Conservation (phyloP, 805 yeast species). For the Yamadazyma tumulicola region DNA sequence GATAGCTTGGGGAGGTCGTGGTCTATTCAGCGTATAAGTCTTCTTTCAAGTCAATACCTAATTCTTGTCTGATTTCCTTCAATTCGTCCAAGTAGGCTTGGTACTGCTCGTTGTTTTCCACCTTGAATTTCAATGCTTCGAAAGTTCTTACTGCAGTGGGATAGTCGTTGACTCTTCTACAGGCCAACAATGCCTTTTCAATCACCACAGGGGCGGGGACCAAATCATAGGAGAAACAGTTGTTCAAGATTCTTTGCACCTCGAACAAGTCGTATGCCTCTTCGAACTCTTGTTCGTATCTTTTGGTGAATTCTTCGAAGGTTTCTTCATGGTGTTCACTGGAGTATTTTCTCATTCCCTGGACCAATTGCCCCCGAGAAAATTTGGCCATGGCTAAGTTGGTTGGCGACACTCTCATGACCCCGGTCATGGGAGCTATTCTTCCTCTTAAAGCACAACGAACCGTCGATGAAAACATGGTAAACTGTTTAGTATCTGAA, state of each 20-base stretch:
- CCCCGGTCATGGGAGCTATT: conserved; percentile 24
- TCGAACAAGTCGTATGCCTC: conserved; percentile 45
- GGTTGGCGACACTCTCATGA: conserved; percentile 4
- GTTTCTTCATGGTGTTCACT: conserved; percentile 84
- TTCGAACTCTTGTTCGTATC: conserved; percentile 95
- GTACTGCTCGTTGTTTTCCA: conserved; percentile 91
- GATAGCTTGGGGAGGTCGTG: no score
- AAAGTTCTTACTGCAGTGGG: conserved; percentile 98
- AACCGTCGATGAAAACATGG: conserved; percentile 37
- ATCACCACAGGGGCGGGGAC: conserved; percentile 97
- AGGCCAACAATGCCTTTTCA: conserved; percentile 93
- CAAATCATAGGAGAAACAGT: conserved; percentile 96
- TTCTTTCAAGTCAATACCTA: conserved; percentile 91
- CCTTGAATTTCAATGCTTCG: conserved; percentile 95
- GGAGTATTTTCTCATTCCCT: conserved; percentile 63
- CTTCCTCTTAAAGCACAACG: conserved; percentile 40
- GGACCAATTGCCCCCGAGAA: no score
- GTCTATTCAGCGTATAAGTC: conserved; percentile 50
- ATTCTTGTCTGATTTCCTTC: conserved; percentile 84
- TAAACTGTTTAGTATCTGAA: conserved; percentile 1
- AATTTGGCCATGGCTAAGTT: no score
- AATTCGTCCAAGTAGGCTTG: conserved; percentile 94
- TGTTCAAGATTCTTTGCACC: conserved; percentile 86
- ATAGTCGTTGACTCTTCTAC: conserved; percentile 98
- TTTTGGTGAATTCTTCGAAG: conserved; percentile 87